Conservation (phyloP, 441 rosid genomes). For the Erodium texanum region DNA sequence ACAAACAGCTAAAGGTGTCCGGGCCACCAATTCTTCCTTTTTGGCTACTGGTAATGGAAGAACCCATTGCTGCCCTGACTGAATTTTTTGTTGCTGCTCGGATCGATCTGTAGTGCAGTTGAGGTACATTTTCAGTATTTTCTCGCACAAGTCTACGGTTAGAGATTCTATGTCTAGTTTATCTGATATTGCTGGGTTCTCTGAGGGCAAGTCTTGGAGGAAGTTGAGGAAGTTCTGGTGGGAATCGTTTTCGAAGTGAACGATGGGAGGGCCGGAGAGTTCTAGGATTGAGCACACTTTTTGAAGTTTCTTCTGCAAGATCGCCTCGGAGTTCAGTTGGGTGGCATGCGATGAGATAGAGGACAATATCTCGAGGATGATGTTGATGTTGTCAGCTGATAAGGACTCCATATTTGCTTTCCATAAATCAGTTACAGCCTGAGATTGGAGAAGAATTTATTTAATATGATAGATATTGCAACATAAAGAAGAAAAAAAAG, state of each 20-base stretch:
- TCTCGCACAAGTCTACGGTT: slow-evolving; percentile 49
- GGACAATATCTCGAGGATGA: slow-evolving; percentile 49
- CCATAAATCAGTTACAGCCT: slow-evolving; percentile 66
- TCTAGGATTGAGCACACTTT: slow-evolving; percentile 63
- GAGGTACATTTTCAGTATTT: slow-evolving; percentile 54
- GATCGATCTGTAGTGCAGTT: slow-evolving; percentile 12
- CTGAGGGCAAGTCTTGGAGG: slow-evolving; percentile 41
- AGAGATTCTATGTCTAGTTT: slow-evolving; percentile 49
- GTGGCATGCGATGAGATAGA: slow-evolving; percentile 57
- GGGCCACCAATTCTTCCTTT: slow-evolving; percentile 76
- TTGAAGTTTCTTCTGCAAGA: slow-evolving; percentile 58
- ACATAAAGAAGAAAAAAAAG: too few relatives aligned
- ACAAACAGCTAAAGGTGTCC: slow-evolving; percentile 56
- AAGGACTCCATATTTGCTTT: slow-evolving; percentile 39
- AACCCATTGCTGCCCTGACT: too few relatives aligned
- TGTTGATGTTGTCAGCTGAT: slow-evolving; percentile 35
- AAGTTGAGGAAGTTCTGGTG: slow-evolving; percentile 59
- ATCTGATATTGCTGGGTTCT: slow-evolving; percentile 34
- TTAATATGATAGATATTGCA: slow-evolving; percentile 14
- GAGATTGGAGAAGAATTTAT: slow-evolving; percentile 17
- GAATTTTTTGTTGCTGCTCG: not conserved
- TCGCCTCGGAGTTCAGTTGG: slow-evolving; percentile 44
- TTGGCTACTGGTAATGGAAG: slow-evolving; percentile 60
- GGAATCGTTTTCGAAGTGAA: slow-evolving; percentile 82
- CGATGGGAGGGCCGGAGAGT: slow-evolving; percentile 69